These are phyloP conservation scores for Tolypocladium ovalisporum DNA, from an alignment of 2,329 filamentous ascomycete genomes.

Conservation along the genomic window DNA sequence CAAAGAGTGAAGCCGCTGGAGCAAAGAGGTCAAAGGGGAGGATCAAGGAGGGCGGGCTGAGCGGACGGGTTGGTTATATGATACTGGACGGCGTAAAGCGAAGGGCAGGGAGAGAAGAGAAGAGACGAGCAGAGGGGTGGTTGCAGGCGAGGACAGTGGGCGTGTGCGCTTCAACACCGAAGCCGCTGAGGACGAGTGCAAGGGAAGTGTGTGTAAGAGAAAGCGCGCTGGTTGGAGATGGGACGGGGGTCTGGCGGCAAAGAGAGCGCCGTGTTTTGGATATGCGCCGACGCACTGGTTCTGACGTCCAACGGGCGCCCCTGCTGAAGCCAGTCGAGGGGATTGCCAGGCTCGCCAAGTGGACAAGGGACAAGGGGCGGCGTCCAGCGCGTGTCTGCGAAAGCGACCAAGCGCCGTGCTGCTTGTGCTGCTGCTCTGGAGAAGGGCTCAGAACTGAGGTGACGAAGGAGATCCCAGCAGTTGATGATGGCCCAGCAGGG, in stretches of 20 bases:
- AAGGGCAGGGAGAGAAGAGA: conserved; percentile 5
- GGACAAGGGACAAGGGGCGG: not conserved
- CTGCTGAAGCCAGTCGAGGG: conserved; percentile 1
- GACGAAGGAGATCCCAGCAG: not conserved
- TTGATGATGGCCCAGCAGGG: not conserved
- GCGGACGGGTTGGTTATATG: conserved; percentile 1
- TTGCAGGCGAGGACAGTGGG: not conserved
- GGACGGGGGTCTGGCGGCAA: conserved; percentile 12
- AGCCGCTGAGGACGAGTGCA: not conserved
- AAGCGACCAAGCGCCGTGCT: not conserved
- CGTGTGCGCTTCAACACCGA: not conserved
- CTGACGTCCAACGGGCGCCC: conserved; percentile 8
- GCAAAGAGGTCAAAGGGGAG: not conserved
- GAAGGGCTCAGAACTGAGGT: not conserved
- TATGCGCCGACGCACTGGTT: conserved; percentile 13
- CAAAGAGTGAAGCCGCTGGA: not conserved
- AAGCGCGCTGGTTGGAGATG: conserved; percentile 2
- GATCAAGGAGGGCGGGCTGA: not conserved
- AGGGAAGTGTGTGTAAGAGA: conserved; percentile 3
- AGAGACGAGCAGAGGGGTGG: conserved; percentile 6
- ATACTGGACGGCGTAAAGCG: not conserved
- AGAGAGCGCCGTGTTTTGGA: conserved; percentile 9
- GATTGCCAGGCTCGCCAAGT: not conserved
- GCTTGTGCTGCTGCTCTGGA: not conserved
- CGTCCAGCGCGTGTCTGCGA: not conserved